Percentiles rank a stretch among this genome's conserved stretches.
These are phyloP conservation scores for Plasmodium billcollinsi DNA, from an alignment of 169 alveolate genomes.

Conservation along the genomic window DNA sequence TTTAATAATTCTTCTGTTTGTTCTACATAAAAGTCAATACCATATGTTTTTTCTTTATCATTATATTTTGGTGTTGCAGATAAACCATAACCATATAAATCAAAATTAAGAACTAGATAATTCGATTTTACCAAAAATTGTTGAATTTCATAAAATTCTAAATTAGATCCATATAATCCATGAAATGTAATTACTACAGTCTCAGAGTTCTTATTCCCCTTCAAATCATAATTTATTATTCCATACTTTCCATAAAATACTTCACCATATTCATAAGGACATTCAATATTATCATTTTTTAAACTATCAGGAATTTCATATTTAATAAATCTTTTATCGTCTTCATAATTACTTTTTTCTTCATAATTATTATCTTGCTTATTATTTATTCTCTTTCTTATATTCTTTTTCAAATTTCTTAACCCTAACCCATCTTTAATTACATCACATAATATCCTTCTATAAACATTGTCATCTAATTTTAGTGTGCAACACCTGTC, in stretches of 20 bases:
- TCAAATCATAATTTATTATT: conserved; percentile 78
- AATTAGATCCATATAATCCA: conserved; percentile 85
- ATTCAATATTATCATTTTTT: conserved; percentile 75
- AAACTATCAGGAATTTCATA: conserved; percentile 83
- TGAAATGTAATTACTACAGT: conserved; percentile 84
- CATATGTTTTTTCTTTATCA: conserved; percentile 79
- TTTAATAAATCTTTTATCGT: conserved; percentile 26
- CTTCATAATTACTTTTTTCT: not conserved
- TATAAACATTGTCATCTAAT: too few relatives aligned
- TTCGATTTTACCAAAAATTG: conserved; percentile 76
- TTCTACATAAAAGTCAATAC: conserved; percentile 81
- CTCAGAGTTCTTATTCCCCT: conserved; percentile 77
- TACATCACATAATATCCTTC: not conserved
- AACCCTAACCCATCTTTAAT: too few relatives aligned
- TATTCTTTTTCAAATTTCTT: not conserved
- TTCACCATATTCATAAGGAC: conserved; percentile 82
- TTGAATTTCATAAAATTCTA: conserved; percentile 81
- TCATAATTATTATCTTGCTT: not conserved
- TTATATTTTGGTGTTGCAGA: conserved; percentile 84
- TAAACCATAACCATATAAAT: conserved; percentile 87
- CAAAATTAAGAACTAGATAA: conserved; percentile 84
- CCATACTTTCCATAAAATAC: conserved; percentile 83
- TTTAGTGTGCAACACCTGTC: too few relatives aligned
- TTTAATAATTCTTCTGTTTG: conserved; percentile 85
- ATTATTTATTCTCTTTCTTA: not conserved